These are phyloP conservation scores for Spiraea crenata DNA, from an alignment of 331 rosid species.

Conservation along the genomic window DNA sequence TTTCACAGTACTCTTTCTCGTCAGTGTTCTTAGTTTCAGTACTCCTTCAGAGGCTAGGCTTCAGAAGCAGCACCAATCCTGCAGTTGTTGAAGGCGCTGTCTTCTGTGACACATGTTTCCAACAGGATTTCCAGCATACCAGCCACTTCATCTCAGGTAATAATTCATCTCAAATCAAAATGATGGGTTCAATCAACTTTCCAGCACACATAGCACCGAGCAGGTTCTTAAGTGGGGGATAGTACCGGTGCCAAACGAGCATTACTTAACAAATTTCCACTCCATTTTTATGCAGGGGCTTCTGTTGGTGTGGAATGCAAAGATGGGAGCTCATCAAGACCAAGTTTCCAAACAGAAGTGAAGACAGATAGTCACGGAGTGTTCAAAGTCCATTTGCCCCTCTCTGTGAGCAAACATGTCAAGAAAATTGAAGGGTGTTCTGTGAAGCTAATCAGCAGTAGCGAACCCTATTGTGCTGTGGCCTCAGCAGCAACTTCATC, in stretches of 20 bases:
- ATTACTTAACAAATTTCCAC: no score
- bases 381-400: constrained; percentile 66
- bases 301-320: constrained; percentile 80
- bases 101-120: constrained; percentile 75
- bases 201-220: no score
- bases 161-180: neutral
- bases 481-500: constrained; percentile 62
- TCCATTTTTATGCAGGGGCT: constrained; percentile 58
- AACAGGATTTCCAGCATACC: constrained; percentile 35
- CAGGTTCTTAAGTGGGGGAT: no score
- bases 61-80: constrained; percentile 46
- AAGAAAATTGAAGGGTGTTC: constrained; percentile 62
- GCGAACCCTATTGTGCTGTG: constrained; percentile 78
- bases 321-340: constrained; percentile 36
- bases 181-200: neutral
- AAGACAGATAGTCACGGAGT: constrained; percentile 66
- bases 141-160: constrained; percentile 66
- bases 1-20: constrained; percentile 40
- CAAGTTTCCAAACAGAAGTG: constrained; percentile 53
- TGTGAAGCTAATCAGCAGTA: constrained; percentile 68
- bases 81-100: constrained; percentile 71
- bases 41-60: constrained; percentile 43
- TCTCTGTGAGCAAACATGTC: constrained; percentile 61
- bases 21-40: constrained; percentile 24
- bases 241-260: no score